phyloP scores from a whole-genome alignment of 495 filamentous ascomycete species.

The Chaetomium cochliodes region DNA sequence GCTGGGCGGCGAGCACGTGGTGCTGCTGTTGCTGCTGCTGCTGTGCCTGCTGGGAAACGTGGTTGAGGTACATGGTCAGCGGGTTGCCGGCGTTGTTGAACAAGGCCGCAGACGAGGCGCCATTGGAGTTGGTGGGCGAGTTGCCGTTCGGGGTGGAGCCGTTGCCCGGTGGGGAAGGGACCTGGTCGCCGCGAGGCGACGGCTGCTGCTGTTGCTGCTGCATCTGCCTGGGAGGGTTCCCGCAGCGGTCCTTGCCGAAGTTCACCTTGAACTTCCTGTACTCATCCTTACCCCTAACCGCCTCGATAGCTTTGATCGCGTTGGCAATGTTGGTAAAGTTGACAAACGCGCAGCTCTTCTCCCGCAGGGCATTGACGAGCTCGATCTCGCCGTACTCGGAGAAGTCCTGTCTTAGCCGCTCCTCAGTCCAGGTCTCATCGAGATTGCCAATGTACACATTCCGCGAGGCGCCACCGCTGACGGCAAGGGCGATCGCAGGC shows the following conservation, averaged over 20 bases:
- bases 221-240: slow-evolving; percentile 87
- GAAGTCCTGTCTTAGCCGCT: slow-evolving; percentile 92
- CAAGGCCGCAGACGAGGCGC: slow-evolving; percentile 54
- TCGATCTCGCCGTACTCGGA: slow-evolving; percentile 98
- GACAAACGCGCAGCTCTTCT: slow-evolving; percentile 99
- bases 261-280: slow-evolving; percentile 99
- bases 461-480: slow-evolving; percentile 90
- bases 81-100: slow-evolving; percentile 86
- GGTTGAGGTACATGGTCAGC: slow-evolving; percentile 88
- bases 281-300: slow-evolving; percentile 88
- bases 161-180: slow-evolving; percentile 67
- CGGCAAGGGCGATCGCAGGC: slow-evolving; percentile 91
- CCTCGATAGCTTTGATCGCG: slow-evolving; percentile 98
- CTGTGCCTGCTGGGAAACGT: slow-evolving; percentile 78
- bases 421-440: slow-evolving; percentile 95
- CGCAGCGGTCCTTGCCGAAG: slow-evolving; percentile 97
- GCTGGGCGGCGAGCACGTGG: slow-evolving; percentile 57
- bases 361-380: slow-evolving; percentile 90
- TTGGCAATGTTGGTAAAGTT: slow-evolving; percentile 99
- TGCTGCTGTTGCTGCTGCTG: slow-evolving; percentile 70
- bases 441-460: slow-evolving; percentile 98
- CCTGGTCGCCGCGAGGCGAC: slow-evolving; percentile 52
- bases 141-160: slow-evolving; percentile 56
- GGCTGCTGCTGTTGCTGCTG: slow-evolving; percentile 69
- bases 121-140: slow-evolving; percentile 46